Conservation (phyloP, 1,139 yeast species). For the Yamadazyma sp. region DNA sequence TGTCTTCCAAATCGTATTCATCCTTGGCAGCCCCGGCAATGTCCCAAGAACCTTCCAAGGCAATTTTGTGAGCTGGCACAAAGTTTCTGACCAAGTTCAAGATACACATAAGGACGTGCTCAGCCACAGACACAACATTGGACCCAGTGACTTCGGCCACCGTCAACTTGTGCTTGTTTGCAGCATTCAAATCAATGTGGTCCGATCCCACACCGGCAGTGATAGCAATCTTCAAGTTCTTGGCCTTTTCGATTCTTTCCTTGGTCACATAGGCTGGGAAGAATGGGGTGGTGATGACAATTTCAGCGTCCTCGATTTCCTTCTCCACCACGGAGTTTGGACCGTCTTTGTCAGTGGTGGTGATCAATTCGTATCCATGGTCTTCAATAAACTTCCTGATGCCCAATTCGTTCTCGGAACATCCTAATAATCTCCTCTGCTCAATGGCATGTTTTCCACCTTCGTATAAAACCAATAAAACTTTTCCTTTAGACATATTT, state of each 20-base stretch:
- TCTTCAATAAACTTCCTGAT: conserved; percentile 62
- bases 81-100: conserved; percentile 72
- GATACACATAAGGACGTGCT: conserved; percentile 77
- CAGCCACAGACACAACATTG: conserved; percentile 79
- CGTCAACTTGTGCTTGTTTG: conserved; percentile 60
- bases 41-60: conserved; percentile 65
- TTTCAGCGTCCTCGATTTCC: conserved; percentile 68
- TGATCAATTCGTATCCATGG: conserved; percentile 66
- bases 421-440: conserved; percentile 63
- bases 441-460: conserved; percentile 60
- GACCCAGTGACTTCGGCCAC: conserved; percentile 84
- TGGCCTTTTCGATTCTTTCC: conserved; percentile 68
- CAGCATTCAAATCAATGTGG: conserved; percentile 74
- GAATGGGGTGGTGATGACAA: conserved; percentile 81
- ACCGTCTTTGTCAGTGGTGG: conserved; percentile 68
- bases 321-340: conserved; percentile 56
- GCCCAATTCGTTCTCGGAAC: conserved; percentile 77
- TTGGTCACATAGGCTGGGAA: conserved; percentile 76
- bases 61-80: conserved; percentile 76
- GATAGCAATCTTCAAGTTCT: conserved; percentile 67
- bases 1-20: conserved; percentile 73
- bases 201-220: conserved; percentile 90
- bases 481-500: conserved; percentile 35
- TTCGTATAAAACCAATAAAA: conserved; percentile 55
- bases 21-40: conserved; percentile 77